These are phyloP conservation scores for Trypanosoma theileri DNA, from an alignment of 208 protist genomes.

Conservation along the genomic window DNA sequence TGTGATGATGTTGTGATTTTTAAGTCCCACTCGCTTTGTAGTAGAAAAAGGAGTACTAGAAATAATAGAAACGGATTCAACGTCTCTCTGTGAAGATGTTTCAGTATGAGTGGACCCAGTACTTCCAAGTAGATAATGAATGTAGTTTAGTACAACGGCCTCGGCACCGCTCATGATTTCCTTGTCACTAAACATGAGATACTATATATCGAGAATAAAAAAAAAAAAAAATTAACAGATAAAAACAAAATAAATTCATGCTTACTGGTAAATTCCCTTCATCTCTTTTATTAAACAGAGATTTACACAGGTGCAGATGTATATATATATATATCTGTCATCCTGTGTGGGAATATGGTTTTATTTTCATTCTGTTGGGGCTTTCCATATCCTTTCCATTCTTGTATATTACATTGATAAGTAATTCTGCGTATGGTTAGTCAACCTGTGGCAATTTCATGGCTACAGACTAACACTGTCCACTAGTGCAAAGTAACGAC, in stretches of 20 bases:
- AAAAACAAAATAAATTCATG: background rate
- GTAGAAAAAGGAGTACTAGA: background rate
- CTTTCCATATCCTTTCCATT: background rate
- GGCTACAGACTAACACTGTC: background rate
- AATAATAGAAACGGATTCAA: background rate
- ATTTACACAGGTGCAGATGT: background rate
- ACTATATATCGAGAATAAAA: conserved; percentile 6
- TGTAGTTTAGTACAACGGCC: conserved; percentile 23
- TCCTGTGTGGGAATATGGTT: background rate
- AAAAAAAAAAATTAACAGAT: background rate
- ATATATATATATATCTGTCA: background rate
- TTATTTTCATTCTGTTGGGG: background rate
- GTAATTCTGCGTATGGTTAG: too few relatives aligned
- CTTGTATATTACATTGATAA: background rate
- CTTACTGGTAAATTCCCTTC: too few relatives aligned
- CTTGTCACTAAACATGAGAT: conserved; percentile 9
- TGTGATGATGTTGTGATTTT: too few relatives aligned
- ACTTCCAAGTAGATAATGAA: conserved; percentile 4
- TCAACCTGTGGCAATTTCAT: too few relatives aligned
- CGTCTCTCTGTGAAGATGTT: conserved; percentile 9
- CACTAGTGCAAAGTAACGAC: background rate
- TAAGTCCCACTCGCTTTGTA: too few relatives aligned
- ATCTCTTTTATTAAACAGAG: background rate
- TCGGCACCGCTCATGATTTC: conserved; percentile 24
- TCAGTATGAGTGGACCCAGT: background rate